These are phyloP conservation scores for Apiospora rasikravindrae DNA, from an alignment of 2,329 filamentous ascomycete genomes.

Conservation along the genomic window DNA sequence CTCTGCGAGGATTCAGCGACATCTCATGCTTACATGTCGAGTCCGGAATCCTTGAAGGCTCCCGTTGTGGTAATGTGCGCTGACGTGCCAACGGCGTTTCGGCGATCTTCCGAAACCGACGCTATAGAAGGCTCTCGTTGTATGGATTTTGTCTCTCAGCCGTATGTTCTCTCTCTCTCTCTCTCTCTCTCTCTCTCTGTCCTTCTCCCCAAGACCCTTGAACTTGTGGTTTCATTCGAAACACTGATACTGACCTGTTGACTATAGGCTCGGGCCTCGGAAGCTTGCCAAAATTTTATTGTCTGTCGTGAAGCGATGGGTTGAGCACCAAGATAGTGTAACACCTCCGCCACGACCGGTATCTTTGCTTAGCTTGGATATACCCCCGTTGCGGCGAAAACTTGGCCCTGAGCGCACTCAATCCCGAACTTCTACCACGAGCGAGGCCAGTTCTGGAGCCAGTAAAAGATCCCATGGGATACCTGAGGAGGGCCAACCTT, in stretches of 20 bases:
- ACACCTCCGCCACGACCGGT: neutral
- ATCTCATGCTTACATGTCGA: conserved; percentile 25
- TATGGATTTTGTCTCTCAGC: conserved; percentile 19
- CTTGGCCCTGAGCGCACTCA: neutral
- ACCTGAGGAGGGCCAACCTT: neutral
- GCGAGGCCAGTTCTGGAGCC: neutral
- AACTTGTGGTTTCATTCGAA: neutral
- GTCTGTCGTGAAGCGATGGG: conserved; percentile 12
- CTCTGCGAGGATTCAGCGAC: conserved; percentile 29
- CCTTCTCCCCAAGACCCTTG: neutral
- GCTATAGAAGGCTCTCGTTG: neutral
- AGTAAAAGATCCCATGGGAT: neutral
- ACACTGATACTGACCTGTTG: conserved; percentile 1
- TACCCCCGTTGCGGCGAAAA: neutral
- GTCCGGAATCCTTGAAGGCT: neutral
- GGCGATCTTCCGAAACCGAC: neutral
- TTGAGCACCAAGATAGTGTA: conserved; percentile 11
- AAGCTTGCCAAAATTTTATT: conserved; percentile 13
- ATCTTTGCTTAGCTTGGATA: neutral
- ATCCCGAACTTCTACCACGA: neutral
- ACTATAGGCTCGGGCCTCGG: conserved; percentile 8
- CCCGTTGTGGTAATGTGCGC: neutral
- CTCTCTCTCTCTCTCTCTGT: too few species aligned
- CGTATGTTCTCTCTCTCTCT: neutral
- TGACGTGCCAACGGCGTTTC: neutral